phyloP scores from a whole-genome alignment of 768 basidiomycete genomes.

The Mycena leptocephala region DNA sequence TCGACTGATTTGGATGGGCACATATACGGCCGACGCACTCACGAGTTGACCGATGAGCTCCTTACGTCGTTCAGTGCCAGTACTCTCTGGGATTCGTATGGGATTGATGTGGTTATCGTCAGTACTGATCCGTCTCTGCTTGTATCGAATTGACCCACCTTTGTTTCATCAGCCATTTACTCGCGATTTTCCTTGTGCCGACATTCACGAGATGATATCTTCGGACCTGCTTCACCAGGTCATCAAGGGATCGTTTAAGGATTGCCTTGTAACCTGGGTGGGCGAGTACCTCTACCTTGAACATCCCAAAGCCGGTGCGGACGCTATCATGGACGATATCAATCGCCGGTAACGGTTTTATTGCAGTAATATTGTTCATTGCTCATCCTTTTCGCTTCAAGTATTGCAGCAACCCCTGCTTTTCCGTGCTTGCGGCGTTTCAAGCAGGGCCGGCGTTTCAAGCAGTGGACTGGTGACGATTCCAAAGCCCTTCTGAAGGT shows the following conservation, averaged over 20 bases:
- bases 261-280: slow-evolving; percentile 51
- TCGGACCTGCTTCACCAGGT: slow-evolving; percentile 49
- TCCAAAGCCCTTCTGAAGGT: slow-evolving; percentile 49
- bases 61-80: not conserved
- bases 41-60: not conserved
- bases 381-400: not conserved
- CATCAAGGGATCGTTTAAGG: slow-evolving; percentile 46
- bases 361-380: not conserved
- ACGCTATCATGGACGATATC: slow-evolving; percentile 51
- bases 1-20: too few relatives aligned
- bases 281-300: slow-evolving; percentile 37
- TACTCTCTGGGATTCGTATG: too few relatives aligned
- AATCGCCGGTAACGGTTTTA: slow-evolving; percentile 44
- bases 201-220: slow-evolving; percentile 46
- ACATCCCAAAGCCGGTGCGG: slow-evolving; percentile 26
- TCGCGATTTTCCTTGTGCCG: slow-evolving; percentile 39
- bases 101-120: too few relatives aligned
- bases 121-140: too few relatives aligned
- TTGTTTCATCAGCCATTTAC: slow-evolving; percentile 48
- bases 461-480: slow-evolving; percentile 47
- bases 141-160: too few relatives aligned
- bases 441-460: slow-evolving; percentile 37
- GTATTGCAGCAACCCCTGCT: slow-evolving; percentile 27
- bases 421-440: slow-evolving; percentile 37
- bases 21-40: not conserved